Conservation (phyloP, 768 basidiomycete genomes). For the Plicaturopsis crispa region DNA sequence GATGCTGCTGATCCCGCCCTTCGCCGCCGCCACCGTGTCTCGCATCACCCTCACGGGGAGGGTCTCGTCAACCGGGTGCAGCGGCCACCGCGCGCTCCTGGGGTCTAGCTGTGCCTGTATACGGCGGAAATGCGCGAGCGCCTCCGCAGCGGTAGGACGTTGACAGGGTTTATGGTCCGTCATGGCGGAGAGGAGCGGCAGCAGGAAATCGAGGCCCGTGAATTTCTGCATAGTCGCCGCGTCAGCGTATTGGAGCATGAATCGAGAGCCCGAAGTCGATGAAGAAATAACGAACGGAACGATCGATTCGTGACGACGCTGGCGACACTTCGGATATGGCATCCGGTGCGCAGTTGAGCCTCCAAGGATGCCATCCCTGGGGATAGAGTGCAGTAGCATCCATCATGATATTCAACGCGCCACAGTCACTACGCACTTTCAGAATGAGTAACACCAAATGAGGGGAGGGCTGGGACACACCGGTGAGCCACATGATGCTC, state of each 20-base stretch:
- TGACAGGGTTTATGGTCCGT: not conserved
- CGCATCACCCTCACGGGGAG: not conserved
- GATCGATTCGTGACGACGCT: not conserved
- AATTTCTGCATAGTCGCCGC: no score
- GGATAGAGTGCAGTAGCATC: constrained; percentile 9
- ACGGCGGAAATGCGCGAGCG: not conserved
- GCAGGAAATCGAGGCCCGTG: not conserved
- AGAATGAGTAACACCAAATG: constrained; percentile 10
- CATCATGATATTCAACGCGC: constrained; percentile 12
- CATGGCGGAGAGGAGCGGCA: not conserved
- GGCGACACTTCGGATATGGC: not conserved
- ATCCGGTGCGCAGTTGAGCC: not conserved
- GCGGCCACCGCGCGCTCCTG: not conserved
- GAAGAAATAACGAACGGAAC: constrained; percentile 18
- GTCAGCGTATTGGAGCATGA: no score
- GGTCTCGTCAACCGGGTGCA: not conserved
- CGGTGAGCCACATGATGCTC: no score
- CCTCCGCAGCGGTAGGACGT: not conserved
- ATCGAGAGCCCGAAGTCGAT: constrained; percentile 18
- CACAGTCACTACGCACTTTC: no score
- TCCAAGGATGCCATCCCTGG: constrained; percentile 7
- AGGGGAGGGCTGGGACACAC: no score
- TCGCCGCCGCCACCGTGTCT: constrained; percentile 1
- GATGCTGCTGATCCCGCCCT: no score
- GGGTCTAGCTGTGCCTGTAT: not conserved